Conservation (phyloP, 805 yeast species). For the Lachancea sp. region DNA sequence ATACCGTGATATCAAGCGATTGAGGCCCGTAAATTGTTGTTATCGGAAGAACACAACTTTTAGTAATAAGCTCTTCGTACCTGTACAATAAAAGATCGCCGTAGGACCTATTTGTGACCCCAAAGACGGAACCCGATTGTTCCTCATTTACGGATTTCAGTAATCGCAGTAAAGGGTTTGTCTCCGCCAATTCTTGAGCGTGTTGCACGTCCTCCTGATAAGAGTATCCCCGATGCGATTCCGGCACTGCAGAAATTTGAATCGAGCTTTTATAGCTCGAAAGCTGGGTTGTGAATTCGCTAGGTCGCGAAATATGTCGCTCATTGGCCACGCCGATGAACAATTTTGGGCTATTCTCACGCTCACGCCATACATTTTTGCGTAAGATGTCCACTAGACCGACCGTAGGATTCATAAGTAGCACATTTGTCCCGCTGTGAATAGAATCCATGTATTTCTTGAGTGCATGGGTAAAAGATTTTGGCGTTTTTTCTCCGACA, state of each 20-base stretch:
- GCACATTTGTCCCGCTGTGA: conserved; percentile 42
- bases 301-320: not conserved
- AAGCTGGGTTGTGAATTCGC: conserved; percentile 4
- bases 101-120: conserved; percentile 11
- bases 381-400: conserved; percentile 50
- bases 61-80: conserved; percentile 20
- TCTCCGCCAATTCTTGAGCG: conserved; percentile 3
- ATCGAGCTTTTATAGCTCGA: conserved; percentile 2
- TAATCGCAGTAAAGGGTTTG: conserved; percentile 11
- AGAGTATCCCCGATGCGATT: conserved; percentile 2
- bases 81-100: conserved; percentile 20
- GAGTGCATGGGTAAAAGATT: conserved; percentile 48
- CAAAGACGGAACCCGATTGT: conserved; percentile 6
- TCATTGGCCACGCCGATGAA: conserved; percentile 42
- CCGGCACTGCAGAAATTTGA: conserved; percentile 4
- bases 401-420: conserved; percentile 67
- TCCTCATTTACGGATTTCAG: conserved; percentile 9
- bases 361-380: conserved; percentile 47
- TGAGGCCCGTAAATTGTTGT: conserved; percentile 22
- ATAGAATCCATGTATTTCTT: conserved; percentile 40
- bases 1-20: conserved; percentile 17
- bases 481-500: conserved; percentile 53
- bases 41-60: conserved; percentile 24
- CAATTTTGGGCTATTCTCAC: conserved; percentile 45
- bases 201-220: conserved; percentile 8